phyloP scores from a whole-genome alignment of 140 eudicot species.

The Ambrosia hybrid region DNA sequence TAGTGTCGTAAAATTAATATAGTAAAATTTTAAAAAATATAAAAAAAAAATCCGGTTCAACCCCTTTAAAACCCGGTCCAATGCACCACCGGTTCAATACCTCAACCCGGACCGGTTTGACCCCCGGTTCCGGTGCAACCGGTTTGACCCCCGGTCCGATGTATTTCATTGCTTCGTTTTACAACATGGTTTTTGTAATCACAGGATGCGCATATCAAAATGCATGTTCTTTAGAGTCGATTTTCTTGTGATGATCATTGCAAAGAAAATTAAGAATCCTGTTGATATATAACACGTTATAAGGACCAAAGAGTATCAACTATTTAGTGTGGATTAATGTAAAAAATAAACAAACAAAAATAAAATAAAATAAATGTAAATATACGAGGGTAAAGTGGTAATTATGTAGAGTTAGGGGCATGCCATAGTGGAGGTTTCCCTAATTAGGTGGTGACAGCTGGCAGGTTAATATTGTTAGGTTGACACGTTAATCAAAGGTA shows the following conservation, averaged over 20 bases:
- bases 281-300: background rate
- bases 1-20: no score
- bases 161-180: no score
- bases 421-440: constrained; percentile 40
- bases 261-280: background rate
- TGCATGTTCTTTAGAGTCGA: background rate
- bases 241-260: constrained; percentile 2
- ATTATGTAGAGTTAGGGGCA: constrained; percentile 14
- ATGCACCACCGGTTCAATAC: no score
- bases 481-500: constrained; percentile 36
- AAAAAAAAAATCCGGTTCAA: no score
- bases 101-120: no score
- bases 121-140: no score
- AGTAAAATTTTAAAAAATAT: no score
- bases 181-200: constrained; percentile 27
- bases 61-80: no score
- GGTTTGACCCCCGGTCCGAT: no score
- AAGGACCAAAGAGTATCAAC: background rate
- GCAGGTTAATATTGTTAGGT: constrained; percentile 37
- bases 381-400: background rate
- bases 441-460: constrained; percentile 41
- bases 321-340: background rate
- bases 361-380: background rate
- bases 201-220: constrained; percentile 8
- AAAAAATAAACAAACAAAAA: background rate